Percentiles rank a stretch among this genome's conserved stretches.
These are phyloP conservation scores for Cryomyces minteri DNA, from an alignment of 495 filamentous ascomycete genomes.

Conservation along the genomic window DNA sequence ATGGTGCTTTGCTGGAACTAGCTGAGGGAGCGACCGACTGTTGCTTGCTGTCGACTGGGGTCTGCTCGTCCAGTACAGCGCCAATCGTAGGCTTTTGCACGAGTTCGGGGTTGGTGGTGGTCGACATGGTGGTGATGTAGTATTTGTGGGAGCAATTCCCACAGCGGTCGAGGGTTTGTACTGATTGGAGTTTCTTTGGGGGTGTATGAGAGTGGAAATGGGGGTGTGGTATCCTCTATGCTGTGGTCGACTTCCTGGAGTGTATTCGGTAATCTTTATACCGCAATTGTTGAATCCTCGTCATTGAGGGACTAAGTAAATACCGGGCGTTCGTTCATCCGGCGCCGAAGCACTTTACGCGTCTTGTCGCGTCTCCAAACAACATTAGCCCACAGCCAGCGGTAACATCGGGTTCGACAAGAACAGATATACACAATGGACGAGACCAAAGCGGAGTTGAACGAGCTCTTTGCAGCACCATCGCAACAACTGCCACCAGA, in stretches of 20 bases:
- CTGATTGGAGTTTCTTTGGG: too few species aligned
- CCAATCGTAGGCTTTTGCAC: background rate
- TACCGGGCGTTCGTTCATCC: too few species aligned
- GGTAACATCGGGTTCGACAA: background rate
- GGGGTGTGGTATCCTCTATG: too few species aligned
- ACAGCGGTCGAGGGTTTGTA: too few species aligned
- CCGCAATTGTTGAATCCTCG: too few species aligned
- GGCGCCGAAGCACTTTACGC: too few species aligned
- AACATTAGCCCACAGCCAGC: slow-evolving; percentile 2
- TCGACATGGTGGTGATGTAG: background rate
- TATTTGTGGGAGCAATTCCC: too few species aligned
- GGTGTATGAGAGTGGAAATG: too few species aligned
- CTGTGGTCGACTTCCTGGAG: too few species aligned
- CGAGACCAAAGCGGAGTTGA: slow-evolving; percentile 38
- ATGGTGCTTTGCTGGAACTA: background rate
- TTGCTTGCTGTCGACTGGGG: background rate
- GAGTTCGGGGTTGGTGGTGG: background rate
- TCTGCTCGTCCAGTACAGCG: background rate
- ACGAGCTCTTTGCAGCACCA: slow-evolving; percentile 44
- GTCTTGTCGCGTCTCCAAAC: background rate
- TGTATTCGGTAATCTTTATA: too few species aligned
- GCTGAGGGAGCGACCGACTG: too few species aligned
- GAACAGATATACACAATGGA: slow-evolving; percentile 24
- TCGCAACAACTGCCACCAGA: slow-evolving; percentile 45
- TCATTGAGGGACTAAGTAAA: too few species aligned